Evolutionary conservation across 306 rosid genomes (phyloP).

Genomic region (Rosa multiflora): DNA sequence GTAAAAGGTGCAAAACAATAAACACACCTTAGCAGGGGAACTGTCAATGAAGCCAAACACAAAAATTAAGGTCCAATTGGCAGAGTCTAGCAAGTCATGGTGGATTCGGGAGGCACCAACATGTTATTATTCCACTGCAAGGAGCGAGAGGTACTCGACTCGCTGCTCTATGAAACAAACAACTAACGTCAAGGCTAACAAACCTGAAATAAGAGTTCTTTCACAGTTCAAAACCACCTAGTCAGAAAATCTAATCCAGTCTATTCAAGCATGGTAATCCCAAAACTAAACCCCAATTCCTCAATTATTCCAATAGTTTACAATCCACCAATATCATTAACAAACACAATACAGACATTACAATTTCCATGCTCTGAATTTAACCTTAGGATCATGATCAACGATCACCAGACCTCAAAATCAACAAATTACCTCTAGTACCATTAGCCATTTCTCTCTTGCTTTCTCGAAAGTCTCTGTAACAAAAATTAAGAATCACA

Average conservation of each 20-base stretch:
- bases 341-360: neutral
- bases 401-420: neutral
- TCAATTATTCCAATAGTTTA: neutral
- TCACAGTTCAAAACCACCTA: neutral
- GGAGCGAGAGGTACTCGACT: too few species aligned
- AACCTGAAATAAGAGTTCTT: neutral
- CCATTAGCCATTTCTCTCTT: slow-evolving; percentile 87
- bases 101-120: too few species aligned
- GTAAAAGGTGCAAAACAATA: too few species aligned
- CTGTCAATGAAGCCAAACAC: too few species aligned
- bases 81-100: too few species aligned
- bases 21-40: too few species aligned
- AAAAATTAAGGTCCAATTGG: too few species aligned
- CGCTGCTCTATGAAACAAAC: too few species aligned
- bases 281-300: neutral
- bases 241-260: neutral
- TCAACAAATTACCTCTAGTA: slow-evolving; percentile 57
- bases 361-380: neutral
- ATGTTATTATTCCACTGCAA: too few species aligned
- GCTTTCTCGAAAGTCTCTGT: slow-evolving; percentile 97
- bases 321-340: neutral
- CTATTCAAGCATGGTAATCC: neutral
- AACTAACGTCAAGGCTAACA: too few species aligned
- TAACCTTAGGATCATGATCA: neutral
- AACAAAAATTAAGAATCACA: slow-evolving; percentile 10